A percentile compares a stretch with the other conserved stretches of the same genome.
phyloP scores from a whole-genome alignment of 495 filamentous ascomycete species.

The Apiosordaria backusii region DNA sequence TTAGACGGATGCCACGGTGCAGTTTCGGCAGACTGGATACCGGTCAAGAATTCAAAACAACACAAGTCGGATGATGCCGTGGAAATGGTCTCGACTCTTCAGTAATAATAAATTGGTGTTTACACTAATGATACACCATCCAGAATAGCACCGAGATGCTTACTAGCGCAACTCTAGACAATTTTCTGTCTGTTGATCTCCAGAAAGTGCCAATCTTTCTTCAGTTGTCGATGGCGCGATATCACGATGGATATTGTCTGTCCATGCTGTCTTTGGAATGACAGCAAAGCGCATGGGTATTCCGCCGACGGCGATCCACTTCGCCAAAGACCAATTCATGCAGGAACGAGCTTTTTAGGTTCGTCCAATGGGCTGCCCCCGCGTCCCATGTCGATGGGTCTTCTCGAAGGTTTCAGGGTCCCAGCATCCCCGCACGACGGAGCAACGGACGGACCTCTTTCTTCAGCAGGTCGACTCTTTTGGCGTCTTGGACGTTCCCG shows the following conservation, averaged over 20 bases:
- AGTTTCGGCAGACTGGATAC: neutral
- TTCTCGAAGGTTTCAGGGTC: constrained; percentile 30
- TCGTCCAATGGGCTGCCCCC: constrained; percentile 22
- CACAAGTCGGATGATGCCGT: neutral
- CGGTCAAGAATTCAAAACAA: neutral
- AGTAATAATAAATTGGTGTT: neutral
- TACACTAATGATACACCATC: neutral
- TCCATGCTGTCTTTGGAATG: neutral
- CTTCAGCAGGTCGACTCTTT: neutral
- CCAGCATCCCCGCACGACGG: constrained; percentile 11
- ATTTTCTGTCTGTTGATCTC: neutral
- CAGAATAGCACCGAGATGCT: neutral
- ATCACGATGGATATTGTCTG: neutral
- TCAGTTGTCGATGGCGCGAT: neutral
- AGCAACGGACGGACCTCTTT: constrained; percentile 7
- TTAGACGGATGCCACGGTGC: neutral
- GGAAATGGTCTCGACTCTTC: neutral
- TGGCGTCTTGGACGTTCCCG: neutral
- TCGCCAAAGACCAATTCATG: constrained; percentile 16
- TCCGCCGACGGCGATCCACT: neutral
- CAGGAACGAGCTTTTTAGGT: constrained; percentile 21
- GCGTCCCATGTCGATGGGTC: constrained; percentile 23
- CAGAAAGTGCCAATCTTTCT: neutral
- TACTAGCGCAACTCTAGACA: neutral
- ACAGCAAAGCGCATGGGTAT: neutral